Percentiles rank a stretch among this genome's conserved stretches.
Evolutionary conservation across 2,329 filamentous ascomycete species (phyloP).

Genomic region (Colletotrichum liriopes): DNA sequence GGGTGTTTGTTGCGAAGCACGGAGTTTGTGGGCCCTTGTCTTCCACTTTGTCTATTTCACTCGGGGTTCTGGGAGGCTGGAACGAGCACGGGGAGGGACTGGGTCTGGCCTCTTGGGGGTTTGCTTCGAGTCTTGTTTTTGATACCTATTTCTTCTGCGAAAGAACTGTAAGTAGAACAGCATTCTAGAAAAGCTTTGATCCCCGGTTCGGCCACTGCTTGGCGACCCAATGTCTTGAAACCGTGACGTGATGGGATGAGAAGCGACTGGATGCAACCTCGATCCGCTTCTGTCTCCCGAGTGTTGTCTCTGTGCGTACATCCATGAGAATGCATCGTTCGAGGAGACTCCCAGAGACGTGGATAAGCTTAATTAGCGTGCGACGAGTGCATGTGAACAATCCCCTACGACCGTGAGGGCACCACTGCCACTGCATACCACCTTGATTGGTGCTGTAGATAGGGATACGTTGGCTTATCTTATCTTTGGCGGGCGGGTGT

Average conservation of each 20-base stretch:
- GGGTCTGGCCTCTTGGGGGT: neutral
- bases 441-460: too few relatives aligned
- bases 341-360: too few relatives aligned
- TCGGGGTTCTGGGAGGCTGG: neutral
- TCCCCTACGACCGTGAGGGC: too few relatives aligned
- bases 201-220: neutral
- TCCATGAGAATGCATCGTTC: too few relatives aligned
- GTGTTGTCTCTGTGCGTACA: neutral
- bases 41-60: neutral
- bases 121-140: conserved; percentile 23
- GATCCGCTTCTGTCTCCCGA: neutral
- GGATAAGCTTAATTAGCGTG: too few relatives aligned
- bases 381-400: too few relatives aligned
- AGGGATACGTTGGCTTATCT: too few relatives aligned
- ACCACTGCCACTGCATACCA: too few relatives aligned
- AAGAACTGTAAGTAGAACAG: conserved; percentile 28
- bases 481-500: too few relatives aligned
- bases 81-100: neutral
- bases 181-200: conserved; percentile 4
- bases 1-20: conserved; percentile 13
- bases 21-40: conserved; percentile 23
- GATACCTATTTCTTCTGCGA: conserved; percentile 27
- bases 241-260: neutral
- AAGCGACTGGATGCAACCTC: neutral
- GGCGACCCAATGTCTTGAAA: conserved; percentile 16